Percentiles rank a stretch among this genome's conserved stretches.
These are phyloP conservation scores for Backusella luteola DNA, from an alignment of 192 early-diverging fungal genomes.

Conservation along the genomic window DNA sequence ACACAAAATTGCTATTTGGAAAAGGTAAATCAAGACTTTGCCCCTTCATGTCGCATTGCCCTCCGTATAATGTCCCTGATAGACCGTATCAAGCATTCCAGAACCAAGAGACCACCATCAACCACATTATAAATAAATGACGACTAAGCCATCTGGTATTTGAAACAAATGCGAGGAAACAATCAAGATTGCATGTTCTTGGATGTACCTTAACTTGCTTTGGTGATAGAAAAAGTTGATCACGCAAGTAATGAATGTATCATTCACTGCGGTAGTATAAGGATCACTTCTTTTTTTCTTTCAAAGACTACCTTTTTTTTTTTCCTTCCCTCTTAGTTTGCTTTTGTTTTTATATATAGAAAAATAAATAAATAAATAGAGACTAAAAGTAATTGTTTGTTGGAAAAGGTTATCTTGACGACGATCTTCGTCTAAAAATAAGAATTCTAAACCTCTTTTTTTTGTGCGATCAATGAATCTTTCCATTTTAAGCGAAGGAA, in stretches of 20 bases:
- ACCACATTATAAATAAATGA: neutral
- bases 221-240: neutral
- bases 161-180: neutral
- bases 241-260: neutral
- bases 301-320: neutral
- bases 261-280: neutral
- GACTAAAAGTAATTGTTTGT: neutral
- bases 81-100: neutral
- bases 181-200: neutral
- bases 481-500: neutral
- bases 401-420: neutral
- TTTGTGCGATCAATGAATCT: neutral
- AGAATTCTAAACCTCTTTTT: neutral
- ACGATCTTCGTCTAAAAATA: conserved; percentile 6
- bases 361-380: neutral
- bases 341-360: neutral
- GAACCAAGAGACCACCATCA: neutral
- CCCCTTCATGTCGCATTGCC: neutral
- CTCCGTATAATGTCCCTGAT: neutral
- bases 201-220: neutral
- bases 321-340: neutral
- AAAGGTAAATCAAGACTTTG: neutral
- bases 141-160: neutral
- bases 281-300: neutral
- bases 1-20: neutral